Conservation (phyloP, 306 rosid species). For the Crotalaria pallida region DNA sequence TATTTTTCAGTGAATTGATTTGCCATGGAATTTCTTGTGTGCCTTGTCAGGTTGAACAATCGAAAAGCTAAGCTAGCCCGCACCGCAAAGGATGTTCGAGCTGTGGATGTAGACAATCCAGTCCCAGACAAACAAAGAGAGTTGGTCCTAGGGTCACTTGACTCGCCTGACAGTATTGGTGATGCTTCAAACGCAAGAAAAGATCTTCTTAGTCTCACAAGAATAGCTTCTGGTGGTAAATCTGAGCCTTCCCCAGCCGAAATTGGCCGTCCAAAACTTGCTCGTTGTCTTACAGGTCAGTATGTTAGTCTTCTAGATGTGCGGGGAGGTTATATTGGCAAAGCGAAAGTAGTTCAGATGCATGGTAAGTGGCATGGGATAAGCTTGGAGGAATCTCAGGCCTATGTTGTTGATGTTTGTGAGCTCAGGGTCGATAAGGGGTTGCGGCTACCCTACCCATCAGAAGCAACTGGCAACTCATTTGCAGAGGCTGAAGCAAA, state of each 20-base stretch:
- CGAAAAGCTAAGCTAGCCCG: constrained; percentile 88
- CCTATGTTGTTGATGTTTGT: constrained; percentile 51
- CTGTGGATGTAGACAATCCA: constrained; percentile 40
- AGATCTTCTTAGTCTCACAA: constrained; percentile 34
- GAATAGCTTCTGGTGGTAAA: constrained; percentile 25
- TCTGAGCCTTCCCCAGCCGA: constrained; percentile 35
- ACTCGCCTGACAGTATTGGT: constrained; percentile 46
- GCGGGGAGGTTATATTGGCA: constrained; percentile 51
- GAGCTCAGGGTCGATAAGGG: constrained; percentile 55
- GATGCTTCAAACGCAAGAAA: constrained; percentile 38
- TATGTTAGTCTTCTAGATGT: constrained; percentile 34
- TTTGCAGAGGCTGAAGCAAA: constrained; percentile 63
- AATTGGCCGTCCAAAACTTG: constrained; percentile 34
- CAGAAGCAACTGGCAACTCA: constrained; percentile 48
- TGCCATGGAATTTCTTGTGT: background rate
- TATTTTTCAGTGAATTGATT: constrained; percentile 4
- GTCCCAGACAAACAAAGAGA: constrained; percentile 55
- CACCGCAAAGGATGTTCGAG: constrained; percentile 50
- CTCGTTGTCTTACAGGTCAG: constrained; percentile 50
- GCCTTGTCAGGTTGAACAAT: constrained; percentile 65
- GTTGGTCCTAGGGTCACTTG: constrained; percentile 35
- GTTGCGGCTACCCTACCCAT: constrained; percentile 46
- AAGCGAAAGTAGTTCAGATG: constrained; percentile 53
- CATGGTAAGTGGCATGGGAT: constrained; percentile 52
- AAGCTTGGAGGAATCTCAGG: constrained; percentile 48